phyloP scores from a whole-genome alignment of 331 rosid genomes.

The Malus hybrid region DNA sequence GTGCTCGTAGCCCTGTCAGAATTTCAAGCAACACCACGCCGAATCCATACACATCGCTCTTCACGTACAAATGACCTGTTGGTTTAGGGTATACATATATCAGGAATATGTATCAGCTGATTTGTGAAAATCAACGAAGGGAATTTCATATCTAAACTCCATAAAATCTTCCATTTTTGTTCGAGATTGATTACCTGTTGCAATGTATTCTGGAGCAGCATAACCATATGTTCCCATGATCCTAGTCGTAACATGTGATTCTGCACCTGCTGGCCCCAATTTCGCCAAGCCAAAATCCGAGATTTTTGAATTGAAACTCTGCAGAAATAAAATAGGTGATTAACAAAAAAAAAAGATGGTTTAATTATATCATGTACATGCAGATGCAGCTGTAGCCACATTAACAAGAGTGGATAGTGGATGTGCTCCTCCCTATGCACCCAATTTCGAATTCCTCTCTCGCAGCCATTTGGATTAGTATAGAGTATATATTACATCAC shows the following conservation, averaged over 20 bases:
- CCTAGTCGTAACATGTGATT: slow-evolving; percentile 75
- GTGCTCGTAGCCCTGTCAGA: slow-evolving; percentile 63
- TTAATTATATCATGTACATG: neutral
- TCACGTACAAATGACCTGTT: slow-evolving; percentile 84
- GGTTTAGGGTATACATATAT: neutral
- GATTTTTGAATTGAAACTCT: slow-evolving; percentile 74
- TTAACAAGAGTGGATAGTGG: neutral
- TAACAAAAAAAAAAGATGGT: neutral
- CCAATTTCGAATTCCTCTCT: neutral
- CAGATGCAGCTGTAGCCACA: neutral
- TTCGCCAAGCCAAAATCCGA: slow-evolving; percentile 90
- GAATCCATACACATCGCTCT: slow-evolving; percentile 88
- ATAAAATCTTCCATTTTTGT: neutral
- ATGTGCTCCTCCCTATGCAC: neutral
- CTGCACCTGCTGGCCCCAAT: slow-evolving; percentile 64
- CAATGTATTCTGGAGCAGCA: slow-evolving; percentile 83
- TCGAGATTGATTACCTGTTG: slow-evolving; percentile 52
- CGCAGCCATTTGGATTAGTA: neutral
- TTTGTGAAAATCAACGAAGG: neutral
- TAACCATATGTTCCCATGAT: slow-evolving; percentile 85
- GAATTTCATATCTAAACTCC: neutral
- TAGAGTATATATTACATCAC: neutral
- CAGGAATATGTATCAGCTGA: neutral
- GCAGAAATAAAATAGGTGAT: neutral
- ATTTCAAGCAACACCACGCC: slow-evolving; percentile 89